Evolutionary conservation across 306 rosid genomes (phyloP).

Genomic region (Dalbergia oliveri): DNA sequence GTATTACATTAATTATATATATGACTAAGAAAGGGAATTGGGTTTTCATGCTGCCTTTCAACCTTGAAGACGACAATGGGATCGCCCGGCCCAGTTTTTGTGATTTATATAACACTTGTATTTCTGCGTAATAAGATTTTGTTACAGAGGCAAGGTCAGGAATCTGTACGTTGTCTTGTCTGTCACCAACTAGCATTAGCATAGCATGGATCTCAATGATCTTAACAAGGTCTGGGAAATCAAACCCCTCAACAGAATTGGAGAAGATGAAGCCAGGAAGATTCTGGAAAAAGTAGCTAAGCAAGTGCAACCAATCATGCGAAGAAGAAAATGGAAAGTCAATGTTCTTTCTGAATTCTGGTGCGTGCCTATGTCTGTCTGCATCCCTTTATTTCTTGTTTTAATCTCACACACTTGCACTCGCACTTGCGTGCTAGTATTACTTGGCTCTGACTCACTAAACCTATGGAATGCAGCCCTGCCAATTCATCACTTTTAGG

Average conservation of each 20-base stretch:
- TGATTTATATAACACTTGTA: not conserved
- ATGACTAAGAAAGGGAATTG: not conserved
- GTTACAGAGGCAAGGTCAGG: slow-evolving; percentile 15
- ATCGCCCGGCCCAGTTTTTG: not conserved
- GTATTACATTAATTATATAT: not conserved
- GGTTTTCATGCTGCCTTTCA: not conserved
- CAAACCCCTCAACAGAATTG: slow-evolving; percentile 59
- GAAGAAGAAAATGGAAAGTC: slow-evolving; percentile 65
- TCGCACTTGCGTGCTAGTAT: not conserved
- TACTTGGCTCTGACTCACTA: slow-evolving; percentile 1
- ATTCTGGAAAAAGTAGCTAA: slow-evolving; percentile 61
- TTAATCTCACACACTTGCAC: not conserved
- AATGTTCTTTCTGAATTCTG: slow-evolving; percentile 66
- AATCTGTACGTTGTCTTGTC: not conserved
- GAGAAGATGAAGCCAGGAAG: slow-evolving; percentile 62
- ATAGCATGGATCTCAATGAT: slow-evolving; percentile 62
- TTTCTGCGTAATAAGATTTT: not conserved
- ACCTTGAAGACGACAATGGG: not conserved
- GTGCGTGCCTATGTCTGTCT: slow-evolving; percentile 31
- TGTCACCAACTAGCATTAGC: not conserved
- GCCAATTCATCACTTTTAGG: slow-evolving; percentile 65
- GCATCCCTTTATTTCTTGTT: not conserved
- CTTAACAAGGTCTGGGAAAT: slow-evolving; percentile 77
- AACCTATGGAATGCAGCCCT: slow-evolving; percentile 57
- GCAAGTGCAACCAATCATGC: slow-evolving; percentile 73